Evolutionary conservation across 371 early-diverging fungal genomes (phyloP), one percentile per base, ranked within the genome.

Genomic region (Mucor lusitanicus): DNA sequence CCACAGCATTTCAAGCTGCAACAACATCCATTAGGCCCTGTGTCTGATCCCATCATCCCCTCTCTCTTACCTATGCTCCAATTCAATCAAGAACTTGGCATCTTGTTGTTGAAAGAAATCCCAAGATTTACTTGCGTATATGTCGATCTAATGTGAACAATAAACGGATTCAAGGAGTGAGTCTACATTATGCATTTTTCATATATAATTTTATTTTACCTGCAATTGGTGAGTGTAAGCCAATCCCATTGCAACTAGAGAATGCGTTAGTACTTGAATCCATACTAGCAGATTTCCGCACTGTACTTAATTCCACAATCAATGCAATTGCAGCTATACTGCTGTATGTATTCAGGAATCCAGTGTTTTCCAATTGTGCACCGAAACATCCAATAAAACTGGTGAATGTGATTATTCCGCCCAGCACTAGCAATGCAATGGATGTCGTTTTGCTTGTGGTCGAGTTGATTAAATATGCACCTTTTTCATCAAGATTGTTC

Each of bases 361-460:
- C 75, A 6, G 64, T 70, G 35, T 77, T 68, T 67, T 80, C 77
- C 28, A 77, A 33, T 55, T 77, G 71, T 27, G 75, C 73, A 6
- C 80, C 80, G 50, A 80, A 80, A 33, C 63, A 76, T 15, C 75
- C 80, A 56, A 75, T 71, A 46, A 80, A 80, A 37, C 72, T 69
- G 27, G 66, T 63, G 0, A 71, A 54, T 13, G 75, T 61, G 17
- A 77, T 66, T 25, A 74, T 33, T 11, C 68, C 63, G 19, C 80
- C 80, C 12, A 77, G 6, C 2, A 65, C 61, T 11, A 80, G 42
- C 12, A 75, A 50, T 11, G 50, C 23, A 1, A 75, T 23, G 2
- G 77, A 73, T 13, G 64, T 8, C 25, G 74, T 79, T 11, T 58
- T 57, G 46, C 80, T 79, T 25, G 61, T 54, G 27, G 46, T 56